Percentiles rank a stretch among this genome's conserved stretches.
Conservation (phyloP, 2,329 filamentous ascomycete genomes). For the Calonectria leucothoes region DNA sequence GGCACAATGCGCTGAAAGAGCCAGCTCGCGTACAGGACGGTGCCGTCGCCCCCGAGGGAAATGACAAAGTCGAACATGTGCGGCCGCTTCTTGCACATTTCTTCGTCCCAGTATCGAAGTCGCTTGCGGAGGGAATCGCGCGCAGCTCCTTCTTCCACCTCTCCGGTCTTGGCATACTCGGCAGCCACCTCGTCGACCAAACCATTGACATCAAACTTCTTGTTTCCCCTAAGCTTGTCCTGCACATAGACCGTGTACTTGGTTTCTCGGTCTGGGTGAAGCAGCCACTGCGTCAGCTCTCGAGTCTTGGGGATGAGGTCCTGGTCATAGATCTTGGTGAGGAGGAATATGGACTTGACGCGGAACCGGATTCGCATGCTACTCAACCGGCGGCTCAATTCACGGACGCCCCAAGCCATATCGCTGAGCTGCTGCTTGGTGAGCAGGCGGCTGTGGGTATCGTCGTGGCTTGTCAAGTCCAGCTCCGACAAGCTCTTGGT, state of each 20-base stretch:
- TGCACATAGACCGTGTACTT: constrained; percentile 87
- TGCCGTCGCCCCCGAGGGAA: constrained; percentile 94
- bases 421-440: constrained; percentile 96
- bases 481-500: constrained; percentile 55
- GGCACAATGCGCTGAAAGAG: constrained; percentile 96
- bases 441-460: constrained; percentile 76
- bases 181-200: constrained; percentile 71
- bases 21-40: constrained; percentile 95
- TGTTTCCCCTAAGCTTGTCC: constrained; percentile 76
- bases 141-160: constrained; percentile 48
- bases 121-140: constrained; percentile 58
- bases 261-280: constrained; percentile 75
- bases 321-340: constrained; percentile 93
- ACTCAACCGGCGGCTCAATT: constrained; percentile 87
- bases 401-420: constrained; percentile 96
- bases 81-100: constrained; percentile 80
- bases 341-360: constrained; percentile 84
- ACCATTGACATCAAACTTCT: constrained; percentile 78
- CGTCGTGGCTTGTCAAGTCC: constrained; percentile 50
- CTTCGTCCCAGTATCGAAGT: constrained; percentile 85
- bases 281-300: constrained; percentile 82
- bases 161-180: constrained; percentile 53
- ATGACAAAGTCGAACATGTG: constrained; percentile 95
- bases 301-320: constrained; percentile 81
- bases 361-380: constrained; percentile 85